Evolutionary conservation across 2,329 filamentous ascomycete species (phyloP), one percentile per base, ranked within the genome.

Genomic region (Tolypocladium tundrense): DNA sequence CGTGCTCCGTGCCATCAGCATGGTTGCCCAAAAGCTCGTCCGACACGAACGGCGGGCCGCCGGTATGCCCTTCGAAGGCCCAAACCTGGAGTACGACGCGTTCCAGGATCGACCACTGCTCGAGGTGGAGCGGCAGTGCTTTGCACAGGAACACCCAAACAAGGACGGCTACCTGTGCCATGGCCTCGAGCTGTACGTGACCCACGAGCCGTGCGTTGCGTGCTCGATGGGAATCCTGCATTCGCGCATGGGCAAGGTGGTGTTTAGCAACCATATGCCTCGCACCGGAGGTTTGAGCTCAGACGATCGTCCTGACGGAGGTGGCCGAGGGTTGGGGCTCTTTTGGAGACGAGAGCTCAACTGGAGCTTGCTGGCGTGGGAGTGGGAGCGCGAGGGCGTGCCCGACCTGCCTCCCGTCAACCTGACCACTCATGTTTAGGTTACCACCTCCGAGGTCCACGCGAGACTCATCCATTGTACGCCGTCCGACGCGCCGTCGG

Each of bases 191-290:
- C 83, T 99, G 58, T 97, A 97, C 74, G 79, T 95, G 60, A 96
- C 92, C 2, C 92, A 97, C 68, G 94, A 99, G 74, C 94, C 94
- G 6, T 99, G 94, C 70, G 83, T 96, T 60, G 95, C 96, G 83
- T 99, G 94, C 74, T 91, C 89, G 41, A 97, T 97, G 94, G 94
- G 90, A 1, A 88, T 97, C 65, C 79, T 97, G 27, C 92, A 97
- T 70, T 97, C 93, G 10, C 85, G 94, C 55, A 96, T 99, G 80
- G 87, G 90, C 51, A 86, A 88, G 56, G 88, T 92, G 55, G 81
- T 96, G 43, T 96, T 96, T 73, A 85, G 84, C 62, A 80, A 86
- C 61, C 83, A 89, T 57, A 94, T 96, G 88, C 81, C 83, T 53
- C 76, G 84, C 62, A 95, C 89, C 14, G 93, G 93, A 54, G 92